Conservation (phyloP, 371 early-diverging fungal species). For the Rhizopus delemar region DNA sequence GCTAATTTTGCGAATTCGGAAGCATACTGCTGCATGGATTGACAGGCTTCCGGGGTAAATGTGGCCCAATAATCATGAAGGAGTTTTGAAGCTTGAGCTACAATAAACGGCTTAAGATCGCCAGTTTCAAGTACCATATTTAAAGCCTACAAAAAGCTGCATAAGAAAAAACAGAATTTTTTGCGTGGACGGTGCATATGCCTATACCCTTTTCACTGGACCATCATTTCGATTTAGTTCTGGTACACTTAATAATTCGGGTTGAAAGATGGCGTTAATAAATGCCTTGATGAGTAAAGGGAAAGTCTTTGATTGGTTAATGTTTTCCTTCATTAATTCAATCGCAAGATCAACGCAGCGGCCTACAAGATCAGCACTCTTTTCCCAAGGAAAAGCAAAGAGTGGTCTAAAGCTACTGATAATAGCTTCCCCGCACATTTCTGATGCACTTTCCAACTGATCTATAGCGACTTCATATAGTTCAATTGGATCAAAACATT, state of each 20-base stretch:
- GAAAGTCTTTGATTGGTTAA: constrained; percentile 39
- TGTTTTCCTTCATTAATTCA: constrained; percentile 41
- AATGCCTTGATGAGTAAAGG: constrained; percentile 38
- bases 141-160: constrained; percentile 19
- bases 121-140: constrained; percentile 36
- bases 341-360: constrained; percentile 36
- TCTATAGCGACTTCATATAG: constrained; percentile 42
- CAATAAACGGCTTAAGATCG: constrained; percentile 41
- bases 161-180: neutral
- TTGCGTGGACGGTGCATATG: no score
- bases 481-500: constrained; percentile 30
- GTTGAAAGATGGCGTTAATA: constrained; percentile 43
- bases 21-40: constrained; percentile 43
- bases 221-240: constrained; percentile 40
- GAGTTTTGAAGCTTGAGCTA: constrained; percentile 31
- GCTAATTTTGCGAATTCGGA: constrained; percentile 42
- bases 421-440: constrained; percentile 41
- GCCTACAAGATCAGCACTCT: constrained; percentile 28
- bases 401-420: constrained; percentile 35
- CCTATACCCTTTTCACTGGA: constrained; percentile 38
- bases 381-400: constrained; percentile 36
- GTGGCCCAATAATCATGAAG: constrained; percentile 42
- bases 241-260: constrained; percentile 26
- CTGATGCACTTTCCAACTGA: constrained; percentile 44
- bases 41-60: constrained; percentile 27